Evolutionary conservation across 257 asterid species (phyloP).

Genomic region (Linaria vulgaris): DNA sequence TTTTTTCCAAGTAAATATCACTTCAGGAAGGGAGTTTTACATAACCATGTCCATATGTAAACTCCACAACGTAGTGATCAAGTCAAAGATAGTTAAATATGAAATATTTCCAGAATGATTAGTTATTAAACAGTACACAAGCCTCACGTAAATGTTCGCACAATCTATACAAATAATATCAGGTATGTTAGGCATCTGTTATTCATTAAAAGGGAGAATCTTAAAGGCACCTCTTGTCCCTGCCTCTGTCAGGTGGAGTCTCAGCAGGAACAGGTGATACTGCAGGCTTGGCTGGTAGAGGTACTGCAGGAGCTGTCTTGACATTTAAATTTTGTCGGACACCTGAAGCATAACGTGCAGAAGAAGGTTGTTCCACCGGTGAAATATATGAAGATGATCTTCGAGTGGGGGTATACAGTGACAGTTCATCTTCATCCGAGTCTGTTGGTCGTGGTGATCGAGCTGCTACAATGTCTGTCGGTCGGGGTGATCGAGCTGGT

Average conservation of each 20-base stretch:
- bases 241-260: conserved; percentile 45
- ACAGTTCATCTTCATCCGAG: conserved; percentile 47
- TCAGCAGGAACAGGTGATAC: conserved; percentile 47
- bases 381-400: conserved; percentile 40
- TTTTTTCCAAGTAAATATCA: no score
- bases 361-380: conserved; percentile 60
- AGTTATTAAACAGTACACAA: conserved; percentile 7
- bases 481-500: conserved; percentile 32
- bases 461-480: conserved; percentile 16
- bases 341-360: conserved; percentile 50
- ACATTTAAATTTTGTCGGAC: conserved; percentile 50
- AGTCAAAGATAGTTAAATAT: conserved; percentile 1
- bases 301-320: conserved; percentile 50
- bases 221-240: conserved; percentile 62
- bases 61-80: conserved; percentile 1
- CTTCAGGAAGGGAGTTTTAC: no score
- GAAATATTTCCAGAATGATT: background rate
- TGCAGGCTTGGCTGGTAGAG: conserved; percentile 49
- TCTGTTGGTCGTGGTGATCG: conserved; percentile 30
- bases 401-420: conserved; percentile 42
- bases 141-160: background rate
- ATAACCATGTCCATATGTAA: background rate
- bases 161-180: background rate
- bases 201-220: background rate
- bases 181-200: no score